phyloP scores from a whole-genome alignment of 306 rosid genomes.

The Vigna mungo region DNA sequence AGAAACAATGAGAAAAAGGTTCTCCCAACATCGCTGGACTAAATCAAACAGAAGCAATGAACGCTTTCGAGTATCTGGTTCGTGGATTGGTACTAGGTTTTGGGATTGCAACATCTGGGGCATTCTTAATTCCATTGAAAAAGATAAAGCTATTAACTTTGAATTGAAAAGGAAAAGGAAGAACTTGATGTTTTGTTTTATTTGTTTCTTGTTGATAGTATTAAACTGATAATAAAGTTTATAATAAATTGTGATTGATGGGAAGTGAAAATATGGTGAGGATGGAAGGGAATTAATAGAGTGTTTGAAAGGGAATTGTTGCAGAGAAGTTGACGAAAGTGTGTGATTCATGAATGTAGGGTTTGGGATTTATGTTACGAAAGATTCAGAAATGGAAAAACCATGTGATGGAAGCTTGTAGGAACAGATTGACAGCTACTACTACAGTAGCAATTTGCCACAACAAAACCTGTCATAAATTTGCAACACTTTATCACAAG shows the following conservation, averaged over 20 bases:
- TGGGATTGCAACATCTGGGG: not conserved
- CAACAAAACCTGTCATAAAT: slow-evolving; percentile 35
- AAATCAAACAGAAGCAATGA: not conserved
- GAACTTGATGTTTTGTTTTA: not conserved
- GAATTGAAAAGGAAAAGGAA: not conserved
- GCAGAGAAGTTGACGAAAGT: not conserved
- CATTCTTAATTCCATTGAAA: not conserved
- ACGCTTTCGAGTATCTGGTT: not conserved
- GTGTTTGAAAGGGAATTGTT: not conserved
- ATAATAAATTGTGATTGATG: not conserved
- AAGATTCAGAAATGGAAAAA: slow-evolving; percentile 31
- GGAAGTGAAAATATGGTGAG: not conserved
- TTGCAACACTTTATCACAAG: not conserved
- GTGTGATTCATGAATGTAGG: not conserved
- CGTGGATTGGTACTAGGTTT: slow-evolving; percentile 17
- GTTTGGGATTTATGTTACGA: not conserved
- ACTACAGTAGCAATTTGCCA: slow-evolving; percentile 18
- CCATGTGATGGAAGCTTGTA: slow-evolving; percentile 26
- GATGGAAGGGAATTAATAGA: not conserved
- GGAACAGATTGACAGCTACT: not conserved
- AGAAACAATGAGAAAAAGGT: not conserved
- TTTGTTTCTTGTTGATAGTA: not conserved
- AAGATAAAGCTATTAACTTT: not conserved
- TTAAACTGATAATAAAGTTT: too few species aligned
- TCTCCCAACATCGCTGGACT: not conserved